Percentiles rank a stretch among this genome's conserved stretches.
Conservation (phyloP, 2,329 filamentous ascomycete species). For the Nectriaceae sp. region DNA sequence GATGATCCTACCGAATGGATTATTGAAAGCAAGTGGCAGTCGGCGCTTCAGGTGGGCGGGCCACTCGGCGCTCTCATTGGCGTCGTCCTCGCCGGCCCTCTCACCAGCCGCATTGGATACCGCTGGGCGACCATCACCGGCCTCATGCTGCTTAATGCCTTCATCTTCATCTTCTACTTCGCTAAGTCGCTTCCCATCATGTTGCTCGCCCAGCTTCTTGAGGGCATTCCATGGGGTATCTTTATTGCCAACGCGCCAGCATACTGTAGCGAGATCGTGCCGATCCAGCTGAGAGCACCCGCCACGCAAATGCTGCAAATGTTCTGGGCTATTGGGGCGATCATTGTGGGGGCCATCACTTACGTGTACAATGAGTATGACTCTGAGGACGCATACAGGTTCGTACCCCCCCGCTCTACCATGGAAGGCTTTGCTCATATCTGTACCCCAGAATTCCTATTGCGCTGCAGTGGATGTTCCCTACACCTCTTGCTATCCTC, state of each 20-base stretch:
- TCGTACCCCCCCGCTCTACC: conserved; percentile 11
- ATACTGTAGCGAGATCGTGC: conserved; percentile 62
- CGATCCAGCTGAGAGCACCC: conserved; percentile 56
- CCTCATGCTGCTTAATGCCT: conserved; percentile 41
- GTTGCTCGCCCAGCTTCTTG: conserved; percentile 55
- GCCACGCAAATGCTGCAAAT: conserved; percentile 63
- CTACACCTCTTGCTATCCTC: conserved; percentile 54
- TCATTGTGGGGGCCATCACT: conserved; percentile 58
- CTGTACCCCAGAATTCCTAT: conserved; percentile 45
- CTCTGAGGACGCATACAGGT: conserved; percentile 19
- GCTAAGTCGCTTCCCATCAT: conserved; percentile 43
- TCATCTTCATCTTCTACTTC: conserved; percentile 56
- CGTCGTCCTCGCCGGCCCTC: conserved; percentile 38
- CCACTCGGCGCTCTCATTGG: conserved; percentile 39
- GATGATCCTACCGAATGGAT: conserved; percentile 21
- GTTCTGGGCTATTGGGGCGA: conserved; percentile 63
- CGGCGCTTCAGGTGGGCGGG: conserved; percentile 35
- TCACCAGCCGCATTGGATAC: conserved; percentile 40
- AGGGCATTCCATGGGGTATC: conserved; percentile 63
- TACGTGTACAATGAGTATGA: conserved; percentile 47
- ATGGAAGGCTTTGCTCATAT: conserved; percentile 26
- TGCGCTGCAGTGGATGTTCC: conserved; percentile 61
- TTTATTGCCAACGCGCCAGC: conserved; percentile 65
- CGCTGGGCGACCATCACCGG: conserved; percentile 38
- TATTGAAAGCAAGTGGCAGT: conserved; percentile 45